A percentile compares a stretch with the other conserved stretches of the same genome.
These are phyloP conservation scores for Ehretia macrophylla DNA, from an alignment of 257 asterid species.

Conservation along the genomic window DNA sequence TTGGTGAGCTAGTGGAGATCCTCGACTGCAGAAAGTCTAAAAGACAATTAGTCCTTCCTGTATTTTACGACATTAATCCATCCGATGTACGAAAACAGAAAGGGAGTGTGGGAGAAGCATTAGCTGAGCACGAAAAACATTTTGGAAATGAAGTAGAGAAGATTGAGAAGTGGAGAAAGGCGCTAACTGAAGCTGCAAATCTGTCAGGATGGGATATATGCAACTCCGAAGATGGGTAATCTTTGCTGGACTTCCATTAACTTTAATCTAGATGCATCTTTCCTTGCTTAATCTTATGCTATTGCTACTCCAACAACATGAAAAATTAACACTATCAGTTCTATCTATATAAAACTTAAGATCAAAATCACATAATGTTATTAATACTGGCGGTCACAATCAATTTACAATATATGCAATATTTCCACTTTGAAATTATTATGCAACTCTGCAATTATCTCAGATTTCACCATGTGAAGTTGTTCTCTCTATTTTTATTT, in stretches of 20 bases:
- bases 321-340: too few species aligned
- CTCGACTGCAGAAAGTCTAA: constrained; percentile 1
- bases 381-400: too few species aligned
- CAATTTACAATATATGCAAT: too few species aligned
- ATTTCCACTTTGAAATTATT: constrained; percentile 2
- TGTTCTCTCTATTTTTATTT: neutral
- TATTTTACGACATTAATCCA: constrained; percentile 10
- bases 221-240: constrained; percentile 3
- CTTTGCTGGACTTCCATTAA: constrained; percentile 5
- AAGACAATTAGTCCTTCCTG: constrained; percentile 14
- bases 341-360: too few species aligned
- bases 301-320: too few species aligned
- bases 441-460: too few species aligned
- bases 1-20: constrained; percentile 21
- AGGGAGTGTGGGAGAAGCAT: constrained; percentile 14
- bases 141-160: neutral
- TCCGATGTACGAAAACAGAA: constrained; percentile 14
- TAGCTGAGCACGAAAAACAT: constrained; percentile 9
- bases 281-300: too few species aligned
- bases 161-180: neutral
- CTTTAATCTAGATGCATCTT: constrained; percentile 2
- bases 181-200: neutral
- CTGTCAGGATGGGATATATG: neutral
- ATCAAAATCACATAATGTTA: too few species aligned
- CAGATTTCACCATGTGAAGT: too few species aligned